phyloP scores from a whole-genome alignment of 2,329 filamentous ascomycete species.

The Thermochaetoides dissita region DNA sequence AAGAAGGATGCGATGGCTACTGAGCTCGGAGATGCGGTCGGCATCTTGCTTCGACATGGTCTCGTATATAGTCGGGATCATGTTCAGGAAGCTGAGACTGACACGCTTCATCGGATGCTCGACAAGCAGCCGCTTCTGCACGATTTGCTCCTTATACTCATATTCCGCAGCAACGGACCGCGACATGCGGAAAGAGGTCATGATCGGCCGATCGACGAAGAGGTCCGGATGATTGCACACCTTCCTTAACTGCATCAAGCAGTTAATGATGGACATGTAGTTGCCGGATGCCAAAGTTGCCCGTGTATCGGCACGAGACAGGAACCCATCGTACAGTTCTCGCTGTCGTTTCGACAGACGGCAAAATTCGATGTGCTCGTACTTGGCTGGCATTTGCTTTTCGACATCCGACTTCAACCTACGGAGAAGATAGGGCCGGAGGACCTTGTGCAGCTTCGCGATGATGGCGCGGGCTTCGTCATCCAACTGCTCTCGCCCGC shows the following conservation, averaged over 20 bases:
- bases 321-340: slow-evolving; percentile 91
- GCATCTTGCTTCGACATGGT: slow-evolving; percentile 40
- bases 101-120: slow-evolving; percentile 49
- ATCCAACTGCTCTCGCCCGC: slow-evolving; percentile 84
- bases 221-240: slow-evolving; percentile 98
- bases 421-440: slow-evolving; percentile 81
- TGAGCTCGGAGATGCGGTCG: slow-evolving; percentile 48
- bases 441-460: slow-evolving; percentile 80
- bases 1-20: slow-evolving; percentile 54
- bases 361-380: slow-evolving; percentile 93
- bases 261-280: slow-evolving; percentile 96
- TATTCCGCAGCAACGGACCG: slow-evolving; percentile 64
- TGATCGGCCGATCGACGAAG: slow-evolving; percentile 89
- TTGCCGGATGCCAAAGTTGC: slow-evolving; percentile 84
- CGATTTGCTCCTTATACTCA: slow-evolving; percentile 54
- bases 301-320: slow-evolving; percentile 77
- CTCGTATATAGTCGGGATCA: slow-evolving; percentile 61
- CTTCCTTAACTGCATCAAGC: slow-evolving; percentile 90
- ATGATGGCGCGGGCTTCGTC: slow-evolving; percentile 88
- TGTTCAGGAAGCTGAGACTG: slow-evolving; percentile 63
- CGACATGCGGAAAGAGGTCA: slow-evolving; percentile 88
- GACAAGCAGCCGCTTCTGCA: slow-evolving; percentile 53
- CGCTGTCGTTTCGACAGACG: slow-evolving; percentile 88
- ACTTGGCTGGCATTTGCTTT: slow-evolving; percentile 97
- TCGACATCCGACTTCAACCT: slow-evolving; percentile 93